These are phyloP conservation scores for Annulohypoxylon bovei DNA, from an alignment of 495 filamentous ascomycete species.

Conservation along the genomic window DNA sequence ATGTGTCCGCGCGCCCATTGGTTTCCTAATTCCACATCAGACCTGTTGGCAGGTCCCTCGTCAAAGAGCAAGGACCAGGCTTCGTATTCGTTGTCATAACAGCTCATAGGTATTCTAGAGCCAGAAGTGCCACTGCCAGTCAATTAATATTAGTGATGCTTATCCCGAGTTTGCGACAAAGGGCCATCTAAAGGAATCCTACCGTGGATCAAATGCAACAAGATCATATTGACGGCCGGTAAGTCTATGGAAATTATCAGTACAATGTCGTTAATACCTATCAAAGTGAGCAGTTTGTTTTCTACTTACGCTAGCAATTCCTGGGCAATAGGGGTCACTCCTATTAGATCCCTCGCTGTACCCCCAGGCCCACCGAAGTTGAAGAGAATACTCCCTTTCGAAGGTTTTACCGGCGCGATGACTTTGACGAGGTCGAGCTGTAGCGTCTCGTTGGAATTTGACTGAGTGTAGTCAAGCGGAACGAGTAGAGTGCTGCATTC, in stretches of 20 bases:
- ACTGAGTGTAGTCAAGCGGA: slow-evolving; percentile 55
- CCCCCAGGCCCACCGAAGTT: slow-evolving; percentile 59
- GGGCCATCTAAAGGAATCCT: not conserved
- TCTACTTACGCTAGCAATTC: slow-evolving; percentile 29
- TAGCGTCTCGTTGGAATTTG: slow-evolving; percentile 45
- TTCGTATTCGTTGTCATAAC: slow-evolving; percentile 15
- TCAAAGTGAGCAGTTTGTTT: slow-evolving; percentile 20
- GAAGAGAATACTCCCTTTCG: slow-evolving; percentile 55
- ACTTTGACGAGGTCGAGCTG: slow-evolving; percentile 49
- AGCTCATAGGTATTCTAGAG: slow-evolving; percentile 26
- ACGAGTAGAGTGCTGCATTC: slow-evolving; percentile 53
- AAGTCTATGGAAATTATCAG: slow-evolving; percentile 29
- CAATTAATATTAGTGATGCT: not conserved
- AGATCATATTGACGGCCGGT: slow-evolving; percentile 54
- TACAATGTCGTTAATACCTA: not conserved
- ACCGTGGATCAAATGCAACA: slow-evolving; percentile 54
- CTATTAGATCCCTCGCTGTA: slow-evolving; percentile 24
- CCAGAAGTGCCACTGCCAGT: slow-evolving; percentile 23
- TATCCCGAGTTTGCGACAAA: not conserved
- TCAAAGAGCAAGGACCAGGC: slow-evolving; percentile 16
- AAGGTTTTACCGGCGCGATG: slow-evolving; percentile 43
- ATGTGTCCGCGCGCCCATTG: slow-evolving; percentile 14
- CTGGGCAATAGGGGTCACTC: slow-evolving; percentile 2
- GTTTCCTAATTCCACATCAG: slow-evolving; percentile 14
- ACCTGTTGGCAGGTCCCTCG: not conserved